phyloP scores from a whole-genome alignment of 768 basidiomycete species.

The Leucosporidium creatinivorum region DNA sequence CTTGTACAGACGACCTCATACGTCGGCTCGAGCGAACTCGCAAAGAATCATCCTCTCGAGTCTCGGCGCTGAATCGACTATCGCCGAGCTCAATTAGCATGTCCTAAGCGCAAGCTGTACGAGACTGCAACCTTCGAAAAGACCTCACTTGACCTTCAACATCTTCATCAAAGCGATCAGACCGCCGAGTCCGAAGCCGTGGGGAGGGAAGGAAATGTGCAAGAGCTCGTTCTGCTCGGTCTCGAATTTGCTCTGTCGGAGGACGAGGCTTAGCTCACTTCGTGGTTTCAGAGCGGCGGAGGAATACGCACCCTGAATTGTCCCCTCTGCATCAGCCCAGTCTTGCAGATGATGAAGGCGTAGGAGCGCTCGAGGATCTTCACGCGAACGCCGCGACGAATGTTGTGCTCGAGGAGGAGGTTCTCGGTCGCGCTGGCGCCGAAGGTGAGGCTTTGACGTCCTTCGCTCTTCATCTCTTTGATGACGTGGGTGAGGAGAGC shows the following conservation, averaged over 20 bases:
- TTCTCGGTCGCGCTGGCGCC: constrained; percentile 17
- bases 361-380: constrained; percentile 22
- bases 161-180: constrained; percentile 24
- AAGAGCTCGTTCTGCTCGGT: constrained; percentile 20
- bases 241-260: constrained; percentile 15
- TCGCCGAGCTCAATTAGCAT: too few relatives aligned
- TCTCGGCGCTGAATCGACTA: too few relatives aligned
- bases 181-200: constrained; percentile 15
- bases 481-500: constrained; percentile 23
- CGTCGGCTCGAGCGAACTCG: too few relatives aligned
- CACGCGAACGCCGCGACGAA: constrained; percentile 12
- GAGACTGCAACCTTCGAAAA: too few relatives aligned
- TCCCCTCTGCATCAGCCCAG: constrained; percentile 11
- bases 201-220: constrained; percentile 16
- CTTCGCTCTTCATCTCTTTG: constrained; percentile 24
- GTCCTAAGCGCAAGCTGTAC: too few relatives aligned
- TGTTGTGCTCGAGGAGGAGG: constrained; percentile 15
- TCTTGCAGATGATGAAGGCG: constrained; percentile 14
- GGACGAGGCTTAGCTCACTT: too few relatives aligned
- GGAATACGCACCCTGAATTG: constrained; percentile 24
- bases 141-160: neutral
- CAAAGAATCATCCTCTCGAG: too few relatives aligned
- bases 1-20: too few relatives aligned
- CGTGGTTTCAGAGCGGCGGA: too few relatives aligned
- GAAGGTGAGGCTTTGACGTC: constrained; percentile 20